These are phyloP conservation scores for Aspergillus ochraceoroseus DNA, from an alignment of 2,329 filamentous ascomycete genomes.

Conservation along the genomic window DNA sequence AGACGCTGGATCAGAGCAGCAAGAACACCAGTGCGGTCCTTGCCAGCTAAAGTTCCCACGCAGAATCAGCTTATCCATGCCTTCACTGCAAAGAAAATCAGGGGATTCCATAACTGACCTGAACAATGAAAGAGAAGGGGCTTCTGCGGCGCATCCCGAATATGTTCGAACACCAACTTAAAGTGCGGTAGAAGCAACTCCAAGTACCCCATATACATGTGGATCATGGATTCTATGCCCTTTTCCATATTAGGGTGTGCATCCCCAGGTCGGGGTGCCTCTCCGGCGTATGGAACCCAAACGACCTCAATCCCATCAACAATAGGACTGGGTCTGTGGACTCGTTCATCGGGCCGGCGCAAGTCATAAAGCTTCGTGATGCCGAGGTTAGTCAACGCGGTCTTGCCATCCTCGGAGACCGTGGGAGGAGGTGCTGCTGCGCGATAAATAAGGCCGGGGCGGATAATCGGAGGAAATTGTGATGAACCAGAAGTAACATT, in stretches of 20 bases:
- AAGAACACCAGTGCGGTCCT: constrained; percentile 71
- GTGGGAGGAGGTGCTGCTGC: constrained; percentile 33
- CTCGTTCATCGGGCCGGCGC: constrained; percentile 51
- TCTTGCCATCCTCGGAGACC: constrained; percentile 52
- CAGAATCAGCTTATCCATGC: neutral
- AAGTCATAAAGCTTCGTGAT: constrained; percentile 66
- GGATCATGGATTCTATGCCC: constrained; percentile 60
- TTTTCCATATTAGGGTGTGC: constrained; percentile 44
- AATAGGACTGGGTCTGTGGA: constrained; percentile 45
- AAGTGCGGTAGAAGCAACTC: constrained; percentile 58
- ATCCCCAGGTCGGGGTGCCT: constrained; percentile 26
- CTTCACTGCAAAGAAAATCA: neutral
- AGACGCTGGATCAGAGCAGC: constrained; percentile 62
- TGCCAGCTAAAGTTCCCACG: constrained; percentile 64
- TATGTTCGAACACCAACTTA: constrained; percentile 56
- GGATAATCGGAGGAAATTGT: constrained; percentile 47
- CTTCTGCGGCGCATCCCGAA: constrained; percentile 45
- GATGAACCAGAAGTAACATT: constrained; percentile 15
- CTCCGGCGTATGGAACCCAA: constrained; percentile 49
- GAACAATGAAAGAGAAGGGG: constrained; percentile 64
- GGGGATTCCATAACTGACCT: constrained; percentile 18
- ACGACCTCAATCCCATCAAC: constrained; percentile 55
- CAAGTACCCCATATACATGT: constrained; percentile 63
- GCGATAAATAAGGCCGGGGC: constrained; percentile 67
- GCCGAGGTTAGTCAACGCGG: constrained; percentile 50